A percentile compares a stretch with the other conserved stretches of the same genome.
phyloP scores from a whole-genome alignment of 2,329 filamentous ascomycete genomes.

The Pseudocercospora musae region DNA sequence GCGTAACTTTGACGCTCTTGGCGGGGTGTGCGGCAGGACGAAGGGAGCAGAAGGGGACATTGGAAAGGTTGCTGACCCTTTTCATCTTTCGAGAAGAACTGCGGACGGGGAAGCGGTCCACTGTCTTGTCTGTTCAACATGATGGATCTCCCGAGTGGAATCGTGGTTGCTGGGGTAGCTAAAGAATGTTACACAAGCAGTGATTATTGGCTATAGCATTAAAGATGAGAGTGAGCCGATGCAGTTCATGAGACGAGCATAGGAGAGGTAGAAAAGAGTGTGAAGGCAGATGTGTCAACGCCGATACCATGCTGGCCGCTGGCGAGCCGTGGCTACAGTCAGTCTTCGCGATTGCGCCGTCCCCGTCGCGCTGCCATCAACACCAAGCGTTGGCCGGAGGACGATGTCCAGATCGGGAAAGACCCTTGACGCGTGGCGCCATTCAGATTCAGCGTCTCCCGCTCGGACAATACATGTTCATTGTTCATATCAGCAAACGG shows the following conservation, averaged over 20 bases:
- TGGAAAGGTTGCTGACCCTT: conserved; percentile 30
- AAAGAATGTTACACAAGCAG: conserved; percentile 13
- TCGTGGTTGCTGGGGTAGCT: conserved; percentile 11
- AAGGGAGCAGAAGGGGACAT: conserved; percentile 21
- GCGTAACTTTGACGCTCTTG: conserved; percentile 22
- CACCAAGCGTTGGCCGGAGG: background rate
- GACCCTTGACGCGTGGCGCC: background rate
- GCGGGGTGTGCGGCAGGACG: conserved; percentile 24
- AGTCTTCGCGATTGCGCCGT: background rate
- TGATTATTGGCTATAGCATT: background rate
- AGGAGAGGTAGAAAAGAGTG: background rate
- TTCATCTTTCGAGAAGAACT: conserved; percentile 32
- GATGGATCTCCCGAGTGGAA: background rate
- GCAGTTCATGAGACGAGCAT: background rate
- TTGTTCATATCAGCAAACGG: no score
- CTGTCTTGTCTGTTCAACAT: conserved; percentile 25
- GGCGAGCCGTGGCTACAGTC: background rate
- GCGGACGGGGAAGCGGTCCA: conserved; percentile 22
- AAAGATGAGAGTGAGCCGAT: background rate
- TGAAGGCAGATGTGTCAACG: background rate
- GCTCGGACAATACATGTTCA: no score
- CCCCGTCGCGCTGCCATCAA: background rate
- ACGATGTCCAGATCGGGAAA: background rate
- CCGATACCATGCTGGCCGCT: no score
- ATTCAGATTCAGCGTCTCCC: background rate